Evolutionary conservation across 2,329 filamentous ascomycete genomes (phyloP), one percentile per base, ranked within the genome.

Genomic region (Alternaria atra): DNA sequence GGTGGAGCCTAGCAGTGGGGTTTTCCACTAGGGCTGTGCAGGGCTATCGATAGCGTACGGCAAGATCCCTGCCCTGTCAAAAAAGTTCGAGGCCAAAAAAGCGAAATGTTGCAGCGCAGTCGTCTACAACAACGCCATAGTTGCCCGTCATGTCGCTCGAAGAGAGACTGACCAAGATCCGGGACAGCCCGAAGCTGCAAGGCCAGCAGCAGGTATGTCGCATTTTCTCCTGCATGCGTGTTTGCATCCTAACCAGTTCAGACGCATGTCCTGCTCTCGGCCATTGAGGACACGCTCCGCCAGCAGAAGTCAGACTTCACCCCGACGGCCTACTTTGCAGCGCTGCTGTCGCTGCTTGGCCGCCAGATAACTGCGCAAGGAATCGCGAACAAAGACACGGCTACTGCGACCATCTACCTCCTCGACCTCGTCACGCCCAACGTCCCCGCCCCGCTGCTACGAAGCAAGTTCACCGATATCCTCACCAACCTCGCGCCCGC

Each of bases 91-190:
- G 57, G 40, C 57, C 55, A 60, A 65, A 65, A 61, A 66, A 40
- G 52, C 43, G 58, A 59, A 20, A 23, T 52, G 46, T 39, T 27
- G 43, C 51, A 34, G 43, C 37, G 37, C 57, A 25, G 51, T 46
- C 47, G 17, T 46, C 56, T 23, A 57, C 62, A 57, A 65, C 70
- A 53, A 61, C 63, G 53, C 66, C 52, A 65, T 65, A 62, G 48
- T 42, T 52, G 64, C 65, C 64, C 72, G 70, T 65, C 65, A 83
- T 83, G 82, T 88, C 88, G 80, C 83, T 98, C 42, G 89, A 91
- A 79, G 94, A 97, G 84, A 96, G 93, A 85, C 88, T 99, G 79
- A 92, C 94, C 83, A 97, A 96, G 87, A 97, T 98, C 80, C 92
- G 95, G 82, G 95, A 81, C 69, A 81, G 92, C 77, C 95, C 95